Conservation (phyloP, 208 protist species). For the Endotrypanum monterogeii region DNA sequence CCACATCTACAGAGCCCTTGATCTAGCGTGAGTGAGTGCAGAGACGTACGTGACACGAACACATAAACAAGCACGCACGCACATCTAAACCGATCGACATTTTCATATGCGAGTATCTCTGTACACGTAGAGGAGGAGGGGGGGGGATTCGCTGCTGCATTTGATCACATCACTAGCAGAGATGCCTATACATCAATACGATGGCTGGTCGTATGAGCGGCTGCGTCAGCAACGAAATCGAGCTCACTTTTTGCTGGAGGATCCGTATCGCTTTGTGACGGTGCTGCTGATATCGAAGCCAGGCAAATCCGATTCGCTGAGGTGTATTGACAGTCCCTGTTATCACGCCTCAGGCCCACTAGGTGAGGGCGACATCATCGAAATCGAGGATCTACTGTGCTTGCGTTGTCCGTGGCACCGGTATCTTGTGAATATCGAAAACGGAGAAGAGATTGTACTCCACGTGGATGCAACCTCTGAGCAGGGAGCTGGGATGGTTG, state of each 20-base stretch:
- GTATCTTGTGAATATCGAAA: conserved; percentile 79
- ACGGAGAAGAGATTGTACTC: conserved; percentile 63
- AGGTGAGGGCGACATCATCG: conserved; percentile 78
- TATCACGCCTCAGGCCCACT: conserved; percentile 85
- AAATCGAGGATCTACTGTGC: conserved; percentile 85
- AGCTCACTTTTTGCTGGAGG: conserved; percentile 83
- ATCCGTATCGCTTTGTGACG: conserved; percentile 82
- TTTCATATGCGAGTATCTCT: not conserved
- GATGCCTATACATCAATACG: conserved; percentile 67
- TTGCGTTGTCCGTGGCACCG: conserved; percentile 84
- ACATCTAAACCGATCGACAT: not conserved
- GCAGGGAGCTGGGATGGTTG: conserved; percentile 26
- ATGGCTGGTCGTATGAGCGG: conserved; percentile 80
- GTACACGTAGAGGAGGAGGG: too few relatives aligned
- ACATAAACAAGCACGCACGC: not conserved
- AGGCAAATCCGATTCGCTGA: conserved; percentile 36
- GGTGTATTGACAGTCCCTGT: conserved; percentile 84
- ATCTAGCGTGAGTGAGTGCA: not conserved
- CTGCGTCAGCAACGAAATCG: conserved; percentile 70
- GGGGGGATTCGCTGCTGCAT: not conserved
- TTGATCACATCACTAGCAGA: not conserved
- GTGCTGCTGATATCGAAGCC: conserved; percentile 54
- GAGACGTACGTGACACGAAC: not conserved
- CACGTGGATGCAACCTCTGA: conserved; percentile 31
- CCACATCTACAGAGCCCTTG: not conserved